Conservation (phyloP, 106 monocot genomes). For the Alisma plantagoaquatica region DNA sequence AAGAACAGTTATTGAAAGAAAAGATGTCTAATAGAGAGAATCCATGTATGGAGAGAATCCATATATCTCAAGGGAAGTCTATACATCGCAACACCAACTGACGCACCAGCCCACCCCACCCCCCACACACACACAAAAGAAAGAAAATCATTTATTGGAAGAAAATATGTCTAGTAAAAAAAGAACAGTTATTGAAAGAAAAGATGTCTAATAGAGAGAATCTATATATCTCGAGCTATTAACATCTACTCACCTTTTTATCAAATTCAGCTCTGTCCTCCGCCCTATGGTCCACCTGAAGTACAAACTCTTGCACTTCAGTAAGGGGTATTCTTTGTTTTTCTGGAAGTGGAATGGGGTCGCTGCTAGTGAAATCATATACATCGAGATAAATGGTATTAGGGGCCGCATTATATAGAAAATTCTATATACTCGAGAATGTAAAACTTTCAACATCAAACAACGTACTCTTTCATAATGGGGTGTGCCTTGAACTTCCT, state of each 20-base stretch:
- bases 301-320: constrained; percentile 64
- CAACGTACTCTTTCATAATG: constrained; percentile 32
- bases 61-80: too few relatives aligned
- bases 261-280: constrained; percentile 81
- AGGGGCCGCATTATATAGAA: neutral
- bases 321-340: constrained; percentile 82
- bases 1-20: too few relatives aligned
- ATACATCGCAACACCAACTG: too few relatives aligned
- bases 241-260: constrained; percentile 39
- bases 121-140: too few relatives aligned
- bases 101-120: too few relatives aligned
- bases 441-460: constrained; percentile 1
- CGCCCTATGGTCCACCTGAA: constrained; percentile 77
- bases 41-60: too few relatives aligned
- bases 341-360: constrained; percentile 68
- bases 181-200: too few relatives aligned
- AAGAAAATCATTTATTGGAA: too few relatives aligned
- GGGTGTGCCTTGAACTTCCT: constrained; percentile 78
- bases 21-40: too few relatives aligned
- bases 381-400: neutral
- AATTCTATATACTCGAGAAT: neutral
- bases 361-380: constrained; percentile 36
- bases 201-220: too few relatives aligned
- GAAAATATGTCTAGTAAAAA: too few relatives aligned
- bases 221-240: neutral